Conservation (phyloP, 148 eudicot species). For the Nepenthes mirabilis region DNA sequence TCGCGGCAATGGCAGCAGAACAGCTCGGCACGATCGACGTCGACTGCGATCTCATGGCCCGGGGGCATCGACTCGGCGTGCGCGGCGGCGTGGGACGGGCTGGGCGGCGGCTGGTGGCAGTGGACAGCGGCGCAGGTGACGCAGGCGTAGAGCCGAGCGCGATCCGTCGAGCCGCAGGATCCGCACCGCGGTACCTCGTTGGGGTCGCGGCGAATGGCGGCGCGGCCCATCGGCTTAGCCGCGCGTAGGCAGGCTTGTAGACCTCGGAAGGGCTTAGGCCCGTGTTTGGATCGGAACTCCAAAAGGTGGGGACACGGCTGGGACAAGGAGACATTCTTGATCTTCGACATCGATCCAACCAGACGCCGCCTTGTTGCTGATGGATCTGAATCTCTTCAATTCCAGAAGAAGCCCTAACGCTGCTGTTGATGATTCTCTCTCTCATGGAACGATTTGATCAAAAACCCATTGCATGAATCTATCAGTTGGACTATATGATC, state of each 20-base stretch:
- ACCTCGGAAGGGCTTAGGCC: constrained; percentile 32
- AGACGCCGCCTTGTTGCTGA: not conserved
- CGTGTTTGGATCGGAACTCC: constrained; percentile 36
- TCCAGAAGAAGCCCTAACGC: constrained; percentile 5
- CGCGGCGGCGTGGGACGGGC: constrained; percentile 23
- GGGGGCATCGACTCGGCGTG: constrained; percentile 18
- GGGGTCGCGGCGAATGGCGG: constrained; percentile 32
- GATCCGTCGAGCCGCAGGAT: constrained; percentile 11
- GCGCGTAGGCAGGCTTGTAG: constrained; percentile 26
- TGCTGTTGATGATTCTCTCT: not conserved
- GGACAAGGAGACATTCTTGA: constrained; percentile 11
- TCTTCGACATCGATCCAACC: constrained; percentile 10
- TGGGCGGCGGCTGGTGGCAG: constrained; percentile 15
- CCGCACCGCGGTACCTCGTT: constrained; percentile 22
- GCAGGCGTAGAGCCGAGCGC: constrained; percentile 44
- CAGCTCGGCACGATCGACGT: constrained; percentile 57
- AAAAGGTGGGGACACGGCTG: constrained; percentile 32
- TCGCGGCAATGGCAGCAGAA: constrained; percentile 51
- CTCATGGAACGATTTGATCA: no score
- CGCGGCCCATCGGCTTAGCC: constrained; percentile 41
- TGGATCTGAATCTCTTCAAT: not conserved
- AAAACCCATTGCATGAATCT: no score
- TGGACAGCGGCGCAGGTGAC: constrained; percentile 40
- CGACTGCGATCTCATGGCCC: constrained; percentile 49
- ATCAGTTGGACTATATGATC: no score